Base-by-base conservation (phyloP, 2,329 filamentous ascomycete species). In the Cryphonectria nitschkei region DNA sequence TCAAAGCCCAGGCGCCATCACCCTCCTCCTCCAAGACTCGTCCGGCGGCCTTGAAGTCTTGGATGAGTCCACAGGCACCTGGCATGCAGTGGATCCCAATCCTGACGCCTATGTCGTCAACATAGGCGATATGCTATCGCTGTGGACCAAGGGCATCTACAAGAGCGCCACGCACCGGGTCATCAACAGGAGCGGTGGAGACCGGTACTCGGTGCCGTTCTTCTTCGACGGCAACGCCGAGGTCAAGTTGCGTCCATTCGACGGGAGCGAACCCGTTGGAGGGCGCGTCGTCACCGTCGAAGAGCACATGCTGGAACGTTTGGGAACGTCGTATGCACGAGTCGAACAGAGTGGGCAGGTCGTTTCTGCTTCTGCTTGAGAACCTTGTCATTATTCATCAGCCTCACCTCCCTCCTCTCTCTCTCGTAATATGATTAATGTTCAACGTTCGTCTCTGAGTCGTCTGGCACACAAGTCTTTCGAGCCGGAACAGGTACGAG, bases 151-250 rank as follows among this genome's bases (percentile, higher is more conserved):
- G 68, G 83, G 84, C 22, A 77, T 80, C 64, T 89, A 87, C 78
- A 84, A 83, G 75, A 86, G 83, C 74, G 87, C 83, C 65, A 76
- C 86, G 4, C 87, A 89, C 75, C 80, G 86, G 9, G 87, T 89
- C 37, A 84, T 89, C 73, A 88, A 88, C 78, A 80, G 81, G 60
- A 83, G 82, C 2, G 80, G 80, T 1, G 79, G 78, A 13, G 84
- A 88, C 75, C 81, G 88, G 52, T 89, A 88, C 75, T 87, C 84
- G 8, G 80, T 89, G n/a, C 85, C 86, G 0, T 84, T 88, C 67
- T 89, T 88, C 76, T 84, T 87, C 69, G 84, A 85, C 68, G 86
- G 86, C 5, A 87, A 87, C 77, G 79, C 85, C 7, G 84, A 87
- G 66, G 75, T 77, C 14, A 73, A 75, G 72, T 75, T 81, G 54